phyloP scores from a whole-genome alignment of 2,329 filamentous ascomycete species.

The Ophiostoma tasmaniense region DNA sequence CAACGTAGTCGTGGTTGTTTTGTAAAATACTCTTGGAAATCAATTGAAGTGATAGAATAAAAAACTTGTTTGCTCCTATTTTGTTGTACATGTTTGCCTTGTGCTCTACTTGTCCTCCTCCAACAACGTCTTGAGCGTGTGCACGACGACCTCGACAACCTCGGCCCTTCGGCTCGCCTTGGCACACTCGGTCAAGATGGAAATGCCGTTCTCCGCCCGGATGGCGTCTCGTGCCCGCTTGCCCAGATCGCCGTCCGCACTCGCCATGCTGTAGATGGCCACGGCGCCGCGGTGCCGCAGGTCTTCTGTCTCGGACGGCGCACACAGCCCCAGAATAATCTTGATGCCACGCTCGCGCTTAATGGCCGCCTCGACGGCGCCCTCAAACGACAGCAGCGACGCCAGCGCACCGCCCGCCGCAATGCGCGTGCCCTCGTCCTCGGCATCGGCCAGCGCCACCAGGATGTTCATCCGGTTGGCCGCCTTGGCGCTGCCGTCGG shows the following conservation, averaged over 20 bases:
- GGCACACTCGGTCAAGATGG: conserved; percentile 60
- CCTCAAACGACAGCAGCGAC: conserved; percentile 70
- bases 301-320: conserved; percentile 65
- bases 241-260: conserved; percentile 55
- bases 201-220: conserved; percentile 53
- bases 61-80: background rate
- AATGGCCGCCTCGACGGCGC: conserved; percentile 62
- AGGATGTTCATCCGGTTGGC: conserved; percentile 72
- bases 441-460: conserved; percentile 77
- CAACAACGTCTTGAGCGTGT: conserved; percentile 62
- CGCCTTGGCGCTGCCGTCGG: conserved; percentile 54
- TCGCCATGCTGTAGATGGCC: conserved; percentile 61
- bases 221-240: conserved; percentile 51
- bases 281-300: conserved; percentile 67
- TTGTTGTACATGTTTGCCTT: background rate
- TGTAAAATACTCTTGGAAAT: background rate
- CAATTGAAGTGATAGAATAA: background rate
- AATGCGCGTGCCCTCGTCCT: conserved; percentile 68
- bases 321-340: conserved; percentile 72
- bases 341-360: conserved; percentile 62
- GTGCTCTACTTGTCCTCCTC: conserved; percentile 27
- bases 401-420: conserved; percentile 86
- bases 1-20: background rate
- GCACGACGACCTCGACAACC: conserved; percentile 62
- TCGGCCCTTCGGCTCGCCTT: conserved; percentile 60